Base-by-base conservation (phyloP, 2,329 filamentous ascomycete genomes). In the Blastomyces gilchristii region DNA sequence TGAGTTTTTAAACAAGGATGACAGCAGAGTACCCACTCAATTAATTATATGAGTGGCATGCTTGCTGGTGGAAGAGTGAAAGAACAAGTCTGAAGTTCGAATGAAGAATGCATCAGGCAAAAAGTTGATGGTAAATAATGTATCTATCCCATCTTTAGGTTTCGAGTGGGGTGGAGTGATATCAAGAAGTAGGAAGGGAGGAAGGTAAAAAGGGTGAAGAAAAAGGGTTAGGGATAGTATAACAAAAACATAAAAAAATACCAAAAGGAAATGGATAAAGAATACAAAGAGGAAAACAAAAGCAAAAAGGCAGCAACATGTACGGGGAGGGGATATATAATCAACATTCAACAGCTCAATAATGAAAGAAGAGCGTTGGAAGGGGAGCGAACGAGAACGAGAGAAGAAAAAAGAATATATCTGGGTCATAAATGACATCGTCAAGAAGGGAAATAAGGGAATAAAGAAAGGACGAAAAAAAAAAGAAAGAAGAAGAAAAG, bases 381-480 rank as follows among this genome's bases (percentile, higher is more conserved):
- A 18, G 43, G 14, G 43, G 43, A 56, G 37, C 56, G 62, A 56
- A 37, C 4, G 18, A 2, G 8, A 31, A 22, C n/a, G 47, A 41
- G 47, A 41, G 14, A 9, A 9, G 34, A 53, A 39, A 54, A 56
- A 54, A 61, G 22, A 12, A 61, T 11, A 56, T 43, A 56, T 49
- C 22, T 52, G 34, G 60, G 60, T 65, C 65, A 64, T 67, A 65
- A 65, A 67, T 64, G 61, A 65, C 61, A 65, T 67, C 65, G 63
- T 63, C 56, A 63, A 67, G 63, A 65, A 64, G 34, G 6, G 41
- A 45, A 58, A 43, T 16, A 39, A 61, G 31, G 14, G 16, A 47
- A 34, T 34, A 49, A 14, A 25, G 37, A 57, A 57, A 25, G n/a
- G 31, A 5, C 31, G 31, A 34, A 5, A 34, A 41, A 41, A 58